These are phyloP conservation scores for Leishmania martiniquensis DNA, from an alignment of 208 protist genomes.

Conservation along the genomic window DNA sequence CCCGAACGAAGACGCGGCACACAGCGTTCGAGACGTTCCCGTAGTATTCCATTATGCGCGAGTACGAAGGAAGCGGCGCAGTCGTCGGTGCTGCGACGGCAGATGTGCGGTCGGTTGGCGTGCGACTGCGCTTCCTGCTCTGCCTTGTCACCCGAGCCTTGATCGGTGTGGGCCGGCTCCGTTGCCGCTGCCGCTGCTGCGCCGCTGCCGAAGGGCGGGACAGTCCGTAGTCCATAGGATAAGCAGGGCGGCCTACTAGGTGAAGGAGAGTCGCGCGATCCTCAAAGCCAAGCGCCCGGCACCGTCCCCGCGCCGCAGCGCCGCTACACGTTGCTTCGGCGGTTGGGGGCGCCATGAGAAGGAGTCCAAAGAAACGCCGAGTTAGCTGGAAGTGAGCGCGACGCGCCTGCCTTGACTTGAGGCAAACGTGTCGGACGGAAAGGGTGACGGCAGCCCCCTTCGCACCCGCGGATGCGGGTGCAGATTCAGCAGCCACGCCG, in stretches of 20 bases:
- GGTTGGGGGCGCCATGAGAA: constrained; percentile 8
- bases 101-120: neutral
- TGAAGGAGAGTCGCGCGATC: constrained; percentile 56
- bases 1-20: constrained; percentile 46
- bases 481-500: neutral
- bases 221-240: constrained; percentile 37
- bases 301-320: constrained; percentile 6
- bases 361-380: constrained; percentile 25
- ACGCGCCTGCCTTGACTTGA: constrained; percentile 5
- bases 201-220: constrained; percentile 19
- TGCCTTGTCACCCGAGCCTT: constrained; percentile 2
- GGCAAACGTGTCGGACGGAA: neutral
- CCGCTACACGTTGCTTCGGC: neutral
- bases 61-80: constrained; percentile 9
- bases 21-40: constrained; percentile 45
- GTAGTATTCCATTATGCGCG: constrained; percentile 20
- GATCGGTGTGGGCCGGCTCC: neutral
- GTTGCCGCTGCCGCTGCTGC: constrained; percentile 10
- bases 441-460: neutral
- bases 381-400: constrained; percentile 30
- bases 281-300: constrained; percentile 39
- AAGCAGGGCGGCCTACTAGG: constrained; percentile 49
- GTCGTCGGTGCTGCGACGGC: neutral
- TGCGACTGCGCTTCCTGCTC: constrained; percentile 10
- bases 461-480: neutral